Conservation (phyloP, 345 rosid genomes). For the Aquilaria sinensis region DNA sequence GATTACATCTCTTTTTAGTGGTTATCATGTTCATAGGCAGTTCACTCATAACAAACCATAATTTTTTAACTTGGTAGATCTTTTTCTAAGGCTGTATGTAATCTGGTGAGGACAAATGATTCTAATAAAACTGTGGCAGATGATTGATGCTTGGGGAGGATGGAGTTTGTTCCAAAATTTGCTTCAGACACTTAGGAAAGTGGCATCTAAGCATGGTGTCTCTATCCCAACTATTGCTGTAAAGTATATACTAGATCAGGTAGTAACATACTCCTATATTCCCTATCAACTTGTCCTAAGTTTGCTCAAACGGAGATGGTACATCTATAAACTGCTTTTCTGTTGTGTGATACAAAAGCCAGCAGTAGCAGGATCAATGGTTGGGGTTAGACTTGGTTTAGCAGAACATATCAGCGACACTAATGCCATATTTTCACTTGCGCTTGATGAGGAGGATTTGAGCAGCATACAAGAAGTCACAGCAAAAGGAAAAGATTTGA, state of each 20-base stretch:
- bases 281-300: background rate
- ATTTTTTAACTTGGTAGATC: no score
- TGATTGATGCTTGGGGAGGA: conserved; percentile 99
- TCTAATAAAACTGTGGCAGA: conserved; percentile 31
- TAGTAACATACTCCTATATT: conserved; percentile 14
- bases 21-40: no score
- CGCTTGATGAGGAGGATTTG: conserved; percentile 72
- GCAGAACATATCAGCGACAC: conserved; percentile 71
- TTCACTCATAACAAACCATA: no score
- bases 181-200: conserved; percentile 55
- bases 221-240: conserved; percentile 88
- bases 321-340: background rate
- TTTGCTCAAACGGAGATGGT: background rate
- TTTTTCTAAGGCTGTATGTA: no score
- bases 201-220: conserved; percentile 80
- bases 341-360: conserved; percentile 36
- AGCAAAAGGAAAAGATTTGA: conserved; percentile 60
- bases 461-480: conserved; percentile 57
- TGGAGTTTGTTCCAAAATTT: conserved; percentile 82
- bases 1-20: no score
- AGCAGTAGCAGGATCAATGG: conserved; percentile 90
- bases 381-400: conserved; percentile 86
- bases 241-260: conserved; percentile 80
- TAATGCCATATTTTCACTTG: conserved; percentile 63
- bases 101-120: no score